Percentiles rank a stretch among this genome's conserved stretches.
These are phyloP conservation scores for Olyra latifolia DNA, from an alignment of 176 grass and related monocot species.

Conservation along the genomic window DNA sequence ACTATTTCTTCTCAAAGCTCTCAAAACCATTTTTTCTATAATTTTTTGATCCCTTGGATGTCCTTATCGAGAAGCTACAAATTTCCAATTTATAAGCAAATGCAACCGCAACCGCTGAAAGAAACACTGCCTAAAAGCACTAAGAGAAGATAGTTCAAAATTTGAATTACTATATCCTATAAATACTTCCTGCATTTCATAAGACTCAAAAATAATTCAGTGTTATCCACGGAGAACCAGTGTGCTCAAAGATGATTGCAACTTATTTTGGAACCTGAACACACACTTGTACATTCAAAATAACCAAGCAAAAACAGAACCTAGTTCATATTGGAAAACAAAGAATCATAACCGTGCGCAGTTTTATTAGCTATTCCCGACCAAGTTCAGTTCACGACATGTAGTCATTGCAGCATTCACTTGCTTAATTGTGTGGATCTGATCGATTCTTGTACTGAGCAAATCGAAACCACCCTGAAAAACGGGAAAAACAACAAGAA, in stretches of 20 bases:
- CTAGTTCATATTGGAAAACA: background rate
- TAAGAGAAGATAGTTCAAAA: background rate
- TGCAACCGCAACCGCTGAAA: too few relatives aligned
- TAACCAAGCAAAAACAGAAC: background rate
- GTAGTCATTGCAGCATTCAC: constrained; percentile 76
- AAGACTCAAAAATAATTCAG: background rate
- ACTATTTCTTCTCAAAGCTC: too few relatives aligned
- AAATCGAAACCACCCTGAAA: constrained; percentile 92
- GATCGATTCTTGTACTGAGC: constrained; percentile 85
- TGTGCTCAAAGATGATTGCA: background rate
- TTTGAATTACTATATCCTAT: background rate
- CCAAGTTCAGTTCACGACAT: constrained; percentile 65
- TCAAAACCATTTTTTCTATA: too few relatives aligned
- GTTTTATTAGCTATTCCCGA: constrained; percentile 36
- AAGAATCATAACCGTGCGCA: background rate
- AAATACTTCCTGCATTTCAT: background rate
- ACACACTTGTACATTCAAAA: background rate
- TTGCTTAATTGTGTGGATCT: constrained; percentile 85
- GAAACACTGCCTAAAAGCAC: too few relatives aligned
- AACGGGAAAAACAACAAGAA: background rate
- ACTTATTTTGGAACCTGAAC: background rate
- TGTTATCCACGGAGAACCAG: background rate
- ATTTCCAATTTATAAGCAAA: too few relatives aligned
- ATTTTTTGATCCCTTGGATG: too few relatives aligned
- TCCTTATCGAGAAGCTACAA: too few relatives aligned